Evolutionary conservation across 2,329 filamentous ascomycete genomes (phyloP), one percentile per base, ranked within the genome.

Genomic region (Mollisiaceae sp.): DNA sequence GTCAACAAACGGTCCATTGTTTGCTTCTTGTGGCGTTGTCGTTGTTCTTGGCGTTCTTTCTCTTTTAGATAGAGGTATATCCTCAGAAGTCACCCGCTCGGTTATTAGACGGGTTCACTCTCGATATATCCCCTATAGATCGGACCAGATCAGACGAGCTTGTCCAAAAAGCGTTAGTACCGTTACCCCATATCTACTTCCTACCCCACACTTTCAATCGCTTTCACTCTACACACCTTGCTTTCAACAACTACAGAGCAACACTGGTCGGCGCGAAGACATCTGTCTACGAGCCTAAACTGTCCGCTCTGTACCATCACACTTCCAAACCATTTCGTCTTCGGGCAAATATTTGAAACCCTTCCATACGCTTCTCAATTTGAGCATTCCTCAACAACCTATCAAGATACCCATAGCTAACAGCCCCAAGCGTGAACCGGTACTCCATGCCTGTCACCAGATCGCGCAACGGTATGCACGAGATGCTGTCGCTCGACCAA

Each of bases 381-480:
- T 54, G 50, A 54, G 24, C 50, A 54, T 54, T 18, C 8, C 50
- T 54, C 50, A 32, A 18, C 18, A 14, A 32, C 66, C 61, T 62
- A 54, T 55, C 62, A 62, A 68, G 24, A 55, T 63, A 63, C 62
- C 63, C 57, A 55, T 68, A 62, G 62, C 67, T 69, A 65, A 73
- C 67, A 68, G n/a, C 66, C 68, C 64, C 72, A 72, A 96, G 92
- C 71, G 84, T 90, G 67, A 96, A 97, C 77, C 91, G 94, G 70
- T 97, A 97, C 79, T 97, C 94, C 4, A 94, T 97, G 91, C 94
- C 94, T 38, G 91, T 94, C 60, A 92, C 91, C 57, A 85, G 86
- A 66, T 87, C 89, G 70, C 86, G 90, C 70, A 88, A 84, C 70
- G 86, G 89, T 68, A 80, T 88, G 72, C 88, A 90, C 75, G 88